phyloP scores from a whole-genome alignment of 495 filamentous ascomycete genomes.

The Penicillium crystallinum region DNA sequence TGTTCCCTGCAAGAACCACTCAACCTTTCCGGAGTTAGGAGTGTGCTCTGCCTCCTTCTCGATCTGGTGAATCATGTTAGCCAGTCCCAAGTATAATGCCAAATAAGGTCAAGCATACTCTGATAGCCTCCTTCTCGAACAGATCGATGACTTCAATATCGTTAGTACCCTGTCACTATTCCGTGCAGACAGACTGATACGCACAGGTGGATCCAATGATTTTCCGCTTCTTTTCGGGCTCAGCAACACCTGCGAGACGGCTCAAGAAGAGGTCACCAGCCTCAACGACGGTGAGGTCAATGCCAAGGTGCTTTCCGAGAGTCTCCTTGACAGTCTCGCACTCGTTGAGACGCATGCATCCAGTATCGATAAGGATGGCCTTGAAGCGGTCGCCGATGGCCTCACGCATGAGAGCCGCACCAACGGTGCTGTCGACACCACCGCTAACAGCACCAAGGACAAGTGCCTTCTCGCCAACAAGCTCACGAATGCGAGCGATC shows the following conservation, averaged over 20 bases:
- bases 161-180: conserved; percentile 8
- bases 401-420: conserved; percentile 76
- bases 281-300: conserved; percentile 86
- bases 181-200: conserved; percentile 2
- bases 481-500: conserved; percentile 64
- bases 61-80: conserved; percentile 14
- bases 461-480: conserved; percentile 75
- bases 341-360: conserved; percentile 83
- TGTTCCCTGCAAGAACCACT: conserved; percentile 84
- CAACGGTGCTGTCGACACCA: conserved; percentile 88
- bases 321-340: conserved; percentile 72
- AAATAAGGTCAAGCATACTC: conserved; percentile 41
- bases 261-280: conserved; percentile 68
- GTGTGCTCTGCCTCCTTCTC: conserved; percentile 46
- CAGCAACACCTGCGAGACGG: conserved; percentile 65
- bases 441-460: conserved; percentile 80
- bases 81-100: neutral
- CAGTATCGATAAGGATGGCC: conserved; percentile 84
- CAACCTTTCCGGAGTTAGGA: conserved; percentile 60
- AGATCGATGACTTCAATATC: conserved; percentile 72
- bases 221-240: conserved; percentile 91
- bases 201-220: conserved; percentile 60
- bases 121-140: conserved; percentile 79
- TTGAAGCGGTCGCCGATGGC: conserved; percentile 86
- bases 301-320: conserved; percentile 70